A percentile compares a stretch with the other conserved stretches of the same genome.
These are phyloP conservation scores for Fusarium lateritium DNA, from an alignment of 2,329 filamentous ascomycete genomes.

Conservation along the genomic window DNA sequence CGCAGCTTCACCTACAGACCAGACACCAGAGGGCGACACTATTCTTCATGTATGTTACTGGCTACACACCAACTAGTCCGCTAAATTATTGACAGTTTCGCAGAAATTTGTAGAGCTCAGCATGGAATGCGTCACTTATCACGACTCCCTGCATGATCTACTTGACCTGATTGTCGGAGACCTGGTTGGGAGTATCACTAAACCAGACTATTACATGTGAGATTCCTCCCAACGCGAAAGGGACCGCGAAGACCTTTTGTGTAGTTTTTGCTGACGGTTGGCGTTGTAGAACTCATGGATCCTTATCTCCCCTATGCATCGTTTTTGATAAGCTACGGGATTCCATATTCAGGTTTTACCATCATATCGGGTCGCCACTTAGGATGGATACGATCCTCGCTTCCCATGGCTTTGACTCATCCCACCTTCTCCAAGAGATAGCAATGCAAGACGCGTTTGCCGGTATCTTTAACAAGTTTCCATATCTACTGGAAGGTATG, in stretches of 20 bases:
- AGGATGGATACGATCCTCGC: not conserved
- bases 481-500: not conserved
- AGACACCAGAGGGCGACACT: not conserved
- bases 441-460: no score
- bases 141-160: not conserved
- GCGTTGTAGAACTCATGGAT: not conserved
- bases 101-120: not conserved
- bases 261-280: no score
- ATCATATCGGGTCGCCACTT: not conserved
- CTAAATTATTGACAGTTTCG: not conserved
- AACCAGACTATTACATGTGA: not conserved
- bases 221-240: not conserved
- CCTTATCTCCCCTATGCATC: not conserved
- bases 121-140: accelerated
- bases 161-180: not conserved
- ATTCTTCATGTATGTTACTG: not conserved
- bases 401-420: not conserved
- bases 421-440: not conserved
- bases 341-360: no score
- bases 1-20: not conserved
- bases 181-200: not conserved
- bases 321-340: no score
- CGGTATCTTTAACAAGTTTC: not conserved
- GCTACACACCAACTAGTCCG: no score
- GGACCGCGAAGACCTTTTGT: no score